These are phyloP conservation scores for Kwoniella heveanensis DNA, from an alignment of 768 basidiomycete species.

Conservation along the genomic window DNA sequence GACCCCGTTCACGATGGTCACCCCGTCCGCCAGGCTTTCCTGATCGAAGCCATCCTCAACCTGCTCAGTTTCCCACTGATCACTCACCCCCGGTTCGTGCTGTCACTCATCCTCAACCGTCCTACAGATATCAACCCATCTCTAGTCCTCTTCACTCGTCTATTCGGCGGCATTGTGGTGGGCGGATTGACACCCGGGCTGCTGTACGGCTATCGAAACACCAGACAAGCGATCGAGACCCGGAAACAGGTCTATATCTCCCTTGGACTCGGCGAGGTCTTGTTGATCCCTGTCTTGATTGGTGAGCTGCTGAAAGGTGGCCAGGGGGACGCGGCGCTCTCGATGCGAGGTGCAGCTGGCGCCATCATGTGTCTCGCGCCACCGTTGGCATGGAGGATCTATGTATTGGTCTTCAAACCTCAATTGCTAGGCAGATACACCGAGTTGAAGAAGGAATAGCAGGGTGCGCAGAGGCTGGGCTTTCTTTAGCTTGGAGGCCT, in stretches of 20 bases:
- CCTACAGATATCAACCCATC: slow-evolving; percentile 36
- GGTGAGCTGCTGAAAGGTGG: slow-evolving; percentile 22
- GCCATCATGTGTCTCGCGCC: slow-evolving; percentile 26
- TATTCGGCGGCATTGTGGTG: slow-evolving; percentile 38
- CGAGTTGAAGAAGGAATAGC: slow-evolving; percentile 17
- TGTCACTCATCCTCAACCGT: slow-evolving; percentile 30
- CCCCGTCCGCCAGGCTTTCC: slow-evolving; percentile 38
- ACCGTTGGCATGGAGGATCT: slow-evolving; percentile 35
- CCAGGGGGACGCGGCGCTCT: slow-evolving; percentile 17
- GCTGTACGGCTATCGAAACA: slow-evolving; percentile 22
- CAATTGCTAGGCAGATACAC: slow-evolving; percentile 33
- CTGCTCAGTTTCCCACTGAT: slow-evolving; percentile 39
- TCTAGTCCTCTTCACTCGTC: slow-evolving; percentile 30
- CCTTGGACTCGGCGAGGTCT: slow-evolving; percentile 33
- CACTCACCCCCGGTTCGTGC: slow-evolving; percentile 32
- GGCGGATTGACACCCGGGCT: slow-evolving; percentile 35
- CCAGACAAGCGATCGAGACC: slow-evolving; percentile 21
- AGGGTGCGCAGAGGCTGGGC: background rate
- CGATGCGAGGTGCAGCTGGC: slow-evolving; percentile 8
- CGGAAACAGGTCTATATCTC: slow-evolving; percentile 25
- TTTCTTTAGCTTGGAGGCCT: too few relatives aligned
- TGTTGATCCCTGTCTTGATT: slow-evolving; percentile 33
- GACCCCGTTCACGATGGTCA: slow-evolving; percentile 12
- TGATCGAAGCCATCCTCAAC: slow-evolving; percentile 41
- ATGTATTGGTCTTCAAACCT: slow-evolving; percentile 25